phyloP scores from a whole-genome alignment of 1,284 basidiomycete species.

The Coniferiporia weirii region DNA sequence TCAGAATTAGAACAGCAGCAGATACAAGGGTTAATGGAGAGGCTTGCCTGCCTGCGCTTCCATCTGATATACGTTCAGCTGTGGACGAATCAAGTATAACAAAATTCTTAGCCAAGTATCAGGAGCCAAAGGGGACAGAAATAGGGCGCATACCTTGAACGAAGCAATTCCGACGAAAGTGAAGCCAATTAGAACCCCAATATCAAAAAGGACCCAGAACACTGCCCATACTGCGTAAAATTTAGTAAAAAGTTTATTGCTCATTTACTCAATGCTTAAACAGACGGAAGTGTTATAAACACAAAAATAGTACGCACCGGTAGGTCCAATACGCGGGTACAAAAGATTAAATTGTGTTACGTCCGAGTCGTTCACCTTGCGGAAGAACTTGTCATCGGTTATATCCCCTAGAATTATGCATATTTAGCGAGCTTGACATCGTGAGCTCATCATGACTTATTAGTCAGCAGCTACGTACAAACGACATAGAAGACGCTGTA shows the following conservation, averaged over 20 bases:
- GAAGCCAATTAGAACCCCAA: conserved; percentile 63
- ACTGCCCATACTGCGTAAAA: conserved; percentile 58
- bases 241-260: neutral
- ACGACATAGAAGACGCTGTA: conserved; percentile 68
- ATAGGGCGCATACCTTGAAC: conserved; percentile 56
- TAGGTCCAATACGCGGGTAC: conserved; percentile 59
- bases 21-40: neutral
- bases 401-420: conserved; percentile 61
- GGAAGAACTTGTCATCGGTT: conserved; percentile 80
- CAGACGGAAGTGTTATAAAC: neutral
- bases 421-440: neutral
- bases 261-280: neutral
- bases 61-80: conserved; percentile 52
- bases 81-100: conserved; percentile 11
- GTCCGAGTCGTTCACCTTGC: conserved; percentile 80
- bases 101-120: too few species aligned
- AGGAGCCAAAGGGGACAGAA: neutral
- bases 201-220: conserved; percentile 69
- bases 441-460: too few species aligned
- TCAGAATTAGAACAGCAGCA: neutral
- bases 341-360: conserved; percentile 71
- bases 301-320: conserved; percentile 41
- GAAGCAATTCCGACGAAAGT: conserved; percentile 62
- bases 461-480: conserved; percentile 43
- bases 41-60: conserved; percentile 50